Evolutionary conservation across 257 asterid species (phyloP).

Genomic region (Fraxinus pennsylvanica): DNA sequence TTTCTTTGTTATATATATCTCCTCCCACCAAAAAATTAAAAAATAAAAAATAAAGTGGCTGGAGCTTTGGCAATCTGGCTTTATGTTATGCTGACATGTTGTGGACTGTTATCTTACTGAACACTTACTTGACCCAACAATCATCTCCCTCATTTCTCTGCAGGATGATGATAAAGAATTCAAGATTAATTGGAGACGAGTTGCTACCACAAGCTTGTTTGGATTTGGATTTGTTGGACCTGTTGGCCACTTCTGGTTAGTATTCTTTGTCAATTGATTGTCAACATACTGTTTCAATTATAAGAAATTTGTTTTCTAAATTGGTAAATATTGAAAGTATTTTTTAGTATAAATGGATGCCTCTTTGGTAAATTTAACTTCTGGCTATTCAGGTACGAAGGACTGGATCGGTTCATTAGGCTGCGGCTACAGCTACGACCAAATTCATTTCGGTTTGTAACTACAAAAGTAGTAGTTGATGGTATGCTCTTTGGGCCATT

Average conservation of each 20-base stretch:
- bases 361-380: not conserved
- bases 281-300: not conserved
- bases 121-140: not conserved
- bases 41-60: not conserved
- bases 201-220: slow-evolving; percentile 76
- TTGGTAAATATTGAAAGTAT: not conserved
- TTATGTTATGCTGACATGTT: not conserved
- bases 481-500: slow-evolving; percentile 78
- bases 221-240: slow-evolving; percentile 94
- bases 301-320: not conserved
- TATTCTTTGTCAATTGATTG: slow-evolving; percentile 22
- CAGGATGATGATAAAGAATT: slow-evolving; percentile 62
- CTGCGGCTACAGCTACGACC: slow-evolving; percentile 60
- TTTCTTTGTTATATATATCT: not conserved
- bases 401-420: slow-evolving; percentile 67
- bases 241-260: slow-evolving; percentile 88
- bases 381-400: slow-evolving; percentile 58
- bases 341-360: not conserved
- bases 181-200: slow-evolving; percentile 84
- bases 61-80: not conserved
- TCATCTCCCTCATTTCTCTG: slow-evolving; percentile 9
- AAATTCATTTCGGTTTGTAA: slow-evolving; percentile 69
- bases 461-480: slow-evolving; percentile 74
- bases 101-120: not conserved
- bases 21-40: not conserved